Conservation (phyloP, 371 early-diverging fungal genomes). For the Mucor plumbeus region DNA sequence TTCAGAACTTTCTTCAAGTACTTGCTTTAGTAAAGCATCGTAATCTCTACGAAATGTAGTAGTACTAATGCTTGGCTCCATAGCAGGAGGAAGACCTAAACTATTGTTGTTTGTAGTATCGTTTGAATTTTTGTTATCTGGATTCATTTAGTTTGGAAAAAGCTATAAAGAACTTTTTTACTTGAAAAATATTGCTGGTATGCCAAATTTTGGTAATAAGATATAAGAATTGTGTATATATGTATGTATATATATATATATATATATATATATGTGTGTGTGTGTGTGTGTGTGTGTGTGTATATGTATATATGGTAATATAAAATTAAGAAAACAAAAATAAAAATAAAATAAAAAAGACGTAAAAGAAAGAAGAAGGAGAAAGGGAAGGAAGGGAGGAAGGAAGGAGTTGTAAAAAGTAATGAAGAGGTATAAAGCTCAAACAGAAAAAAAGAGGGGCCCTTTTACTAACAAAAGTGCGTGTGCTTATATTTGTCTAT, state of each 20-base stretch:
- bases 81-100: conserved; percentile 11
- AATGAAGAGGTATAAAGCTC: not conserved
- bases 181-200: not conserved
- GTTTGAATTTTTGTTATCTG: conserved; percentile 4
- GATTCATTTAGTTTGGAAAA: not conserved
- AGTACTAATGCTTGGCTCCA: conserved; percentile 49
- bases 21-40: conserved; percentile 63
- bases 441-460: not conserved
- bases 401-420: conserved; percentile 2
- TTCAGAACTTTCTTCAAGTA: conserved; percentile 58
- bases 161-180: not conserved
- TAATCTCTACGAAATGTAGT: conserved; percentile 59
- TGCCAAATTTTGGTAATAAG: not conserved
- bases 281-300: not conserved
- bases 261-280: not conserved
- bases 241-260: not conserved
- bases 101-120: not conserved
- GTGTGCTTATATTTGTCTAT: not conserved
- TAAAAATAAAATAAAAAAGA: not conserved
- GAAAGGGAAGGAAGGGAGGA: not conserved
- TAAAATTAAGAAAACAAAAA: not conserved
- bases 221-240: not conserved
- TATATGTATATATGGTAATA: conserved; percentile 1
- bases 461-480: not conserved
- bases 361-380: not conserved